A percentile compares a stretch with the other conserved stretches of the same genome.
These are phyloP conservation scores for Erodium trifolium DNA, from an alignment of 441 rosid genomes.

Conservation along the genomic window DNA sequence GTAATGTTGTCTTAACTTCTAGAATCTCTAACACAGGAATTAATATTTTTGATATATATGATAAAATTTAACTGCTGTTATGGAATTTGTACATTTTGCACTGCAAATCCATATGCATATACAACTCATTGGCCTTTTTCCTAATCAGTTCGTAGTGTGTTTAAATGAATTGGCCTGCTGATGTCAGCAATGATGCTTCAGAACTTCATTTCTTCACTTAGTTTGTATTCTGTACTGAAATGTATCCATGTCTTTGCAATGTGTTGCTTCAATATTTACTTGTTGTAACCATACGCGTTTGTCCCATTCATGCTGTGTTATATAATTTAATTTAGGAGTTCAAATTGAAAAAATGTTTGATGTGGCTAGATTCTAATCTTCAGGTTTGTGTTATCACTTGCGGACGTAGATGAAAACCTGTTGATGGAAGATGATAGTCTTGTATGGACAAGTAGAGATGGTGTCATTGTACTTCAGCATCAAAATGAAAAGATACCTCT, in stretches of 20 bases:
- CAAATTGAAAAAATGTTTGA: slow-evolving; percentile 7
- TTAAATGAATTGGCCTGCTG: too few relatives aligned
- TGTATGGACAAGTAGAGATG: slow-evolving; percentile 92
- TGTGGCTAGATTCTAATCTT: slow-evolving; percentile 15
- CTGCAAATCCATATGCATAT: background rate
- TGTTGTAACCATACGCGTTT: background rate
- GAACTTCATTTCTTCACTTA: background rate
- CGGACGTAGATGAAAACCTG: slow-evolving; percentile 81
- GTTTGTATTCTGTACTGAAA: background rate
- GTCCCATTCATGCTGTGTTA: background rate
- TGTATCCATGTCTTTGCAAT: background rate
- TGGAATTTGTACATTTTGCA: background rate
- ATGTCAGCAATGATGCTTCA: too few relatives aligned
- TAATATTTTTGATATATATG: background rate
- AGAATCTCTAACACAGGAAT: background rate
- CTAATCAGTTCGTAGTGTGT: too few relatives aligned
- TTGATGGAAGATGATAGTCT: slow-evolving; percentile 98
- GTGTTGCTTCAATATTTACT: background rate
- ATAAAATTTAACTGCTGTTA: background rate
- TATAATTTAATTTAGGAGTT: slow-evolving; percentile 2
- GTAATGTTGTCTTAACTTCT: background rate
- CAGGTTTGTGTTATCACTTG: slow-evolving; percentile 93
- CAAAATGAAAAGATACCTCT: slow-evolving; percentile 80
- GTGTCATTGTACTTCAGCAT: slow-evolving; percentile 89
- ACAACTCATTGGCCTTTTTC: background rate